Evolutionary conservation across 129 eudicot genomes (phyloP).

Genomic region (Flaveria trinervia): DNA sequence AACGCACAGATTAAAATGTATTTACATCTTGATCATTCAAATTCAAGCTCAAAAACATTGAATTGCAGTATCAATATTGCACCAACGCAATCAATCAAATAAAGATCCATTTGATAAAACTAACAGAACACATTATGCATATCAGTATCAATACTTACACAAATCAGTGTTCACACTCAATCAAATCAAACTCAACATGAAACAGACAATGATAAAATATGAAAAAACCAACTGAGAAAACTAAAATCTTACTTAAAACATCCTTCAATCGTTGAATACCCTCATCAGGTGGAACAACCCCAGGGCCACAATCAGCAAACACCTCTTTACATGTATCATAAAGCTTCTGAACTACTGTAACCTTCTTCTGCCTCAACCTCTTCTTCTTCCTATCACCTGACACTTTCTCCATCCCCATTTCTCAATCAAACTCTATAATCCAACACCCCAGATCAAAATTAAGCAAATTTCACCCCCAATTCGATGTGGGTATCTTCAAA

Average conservation of each 20-base stretch:
- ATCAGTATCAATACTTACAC: no score
- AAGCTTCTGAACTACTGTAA: conserved; percentile 66
- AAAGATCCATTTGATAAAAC: conserved; percentile 5
- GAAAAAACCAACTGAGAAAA: background rate
- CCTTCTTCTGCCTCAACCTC: conserved; percentile 47
- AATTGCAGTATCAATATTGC: no score
- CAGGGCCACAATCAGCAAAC: conserved; percentile 82
- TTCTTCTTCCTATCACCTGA: conserved; percentile 50
- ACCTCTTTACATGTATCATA: conserved; percentile 67
- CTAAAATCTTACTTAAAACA: conserved; percentile 56
- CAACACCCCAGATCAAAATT: no score
- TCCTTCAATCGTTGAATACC: conserved; percentile 56
- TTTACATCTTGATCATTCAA: no score
- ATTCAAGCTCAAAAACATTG: no score
- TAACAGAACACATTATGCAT: no score
- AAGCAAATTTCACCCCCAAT: background rate
- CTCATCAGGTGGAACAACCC: conserved; percentile 58
- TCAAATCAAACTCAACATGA: background rate
- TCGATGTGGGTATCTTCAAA: conserved; percentile 26
- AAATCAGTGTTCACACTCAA: background rate
- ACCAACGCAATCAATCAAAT: background rate
- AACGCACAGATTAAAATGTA: no score
- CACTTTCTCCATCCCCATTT: conserved; percentile 64
- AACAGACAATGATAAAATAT: background rate
- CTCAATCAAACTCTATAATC: conserved; percentile 23